Conservation (phyloP, 208 protist species). For the Trypanosoma mega region DNA sequence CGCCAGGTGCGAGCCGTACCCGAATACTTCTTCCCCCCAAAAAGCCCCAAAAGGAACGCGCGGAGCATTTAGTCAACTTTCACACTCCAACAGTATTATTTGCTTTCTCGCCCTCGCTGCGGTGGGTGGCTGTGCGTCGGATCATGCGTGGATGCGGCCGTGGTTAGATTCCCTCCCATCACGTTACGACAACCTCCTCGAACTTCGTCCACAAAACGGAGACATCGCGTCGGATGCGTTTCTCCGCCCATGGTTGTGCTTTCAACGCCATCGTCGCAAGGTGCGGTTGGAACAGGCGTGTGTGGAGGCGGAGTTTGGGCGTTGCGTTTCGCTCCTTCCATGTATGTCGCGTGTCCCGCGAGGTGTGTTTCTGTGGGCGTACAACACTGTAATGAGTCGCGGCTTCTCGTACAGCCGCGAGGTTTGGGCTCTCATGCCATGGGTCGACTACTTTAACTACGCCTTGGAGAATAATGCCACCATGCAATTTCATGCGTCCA, state of each 20-base stretch:
- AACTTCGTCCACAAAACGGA: slow-evolving; percentile 34
- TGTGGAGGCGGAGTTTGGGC: slow-evolving; percentile 36
- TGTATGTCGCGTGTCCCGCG: slow-evolving; percentile 23
- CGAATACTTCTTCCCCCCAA: no score
- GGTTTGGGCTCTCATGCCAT: slow-evolving; percentile 91
- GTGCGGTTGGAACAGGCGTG: slow-evolving; percentile 42
- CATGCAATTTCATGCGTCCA: slow-evolving; percentile 41
- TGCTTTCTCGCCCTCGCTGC: slow-evolving; percentile 70
- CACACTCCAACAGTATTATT: slow-evolving; percentile 71
- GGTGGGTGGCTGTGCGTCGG: slow-evolving; percentile 47
- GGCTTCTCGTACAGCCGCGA: slow-evolving; percentile 80
- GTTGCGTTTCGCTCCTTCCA: slow-evolving; percentile 35
- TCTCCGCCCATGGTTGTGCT: slow-evolving; percentile 29
- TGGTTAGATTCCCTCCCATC: slow-evolving; percentile 70
- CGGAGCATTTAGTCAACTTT: no score
- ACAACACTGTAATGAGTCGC: slow-evolving; percentile 86
- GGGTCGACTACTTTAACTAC: slow-evolving; percentile 93
- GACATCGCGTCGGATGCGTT: slow-evolving; percentile 10
- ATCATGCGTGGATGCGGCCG: slow-evolving; percentile 67
- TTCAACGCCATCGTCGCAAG: slow-evolving; percentile 43
- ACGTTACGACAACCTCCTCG: slow-evolving; percentile 83
- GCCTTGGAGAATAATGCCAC: slow-evolving; percentile 61
- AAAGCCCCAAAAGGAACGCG: no score
- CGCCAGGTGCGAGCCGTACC: slow-evolving; percentile 16
- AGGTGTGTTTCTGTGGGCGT: slow-evolving; percentile 74